A percentile compares a stretch with the other conserved stretches of the same genome.
phyloP scores from a whole-genome alignment of 441 rosid genomes.

The Croton laevigatus region DNA sequence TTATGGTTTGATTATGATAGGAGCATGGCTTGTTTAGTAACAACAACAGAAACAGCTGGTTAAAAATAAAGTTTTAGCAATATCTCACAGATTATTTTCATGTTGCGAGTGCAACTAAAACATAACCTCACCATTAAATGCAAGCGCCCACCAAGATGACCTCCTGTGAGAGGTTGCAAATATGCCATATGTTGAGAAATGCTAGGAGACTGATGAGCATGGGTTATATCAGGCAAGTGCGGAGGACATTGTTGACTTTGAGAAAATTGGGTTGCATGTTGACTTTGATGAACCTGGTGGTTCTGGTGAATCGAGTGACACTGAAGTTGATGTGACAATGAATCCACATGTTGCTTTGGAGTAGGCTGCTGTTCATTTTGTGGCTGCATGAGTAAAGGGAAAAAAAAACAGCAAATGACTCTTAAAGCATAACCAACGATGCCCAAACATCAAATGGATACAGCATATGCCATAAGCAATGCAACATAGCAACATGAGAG shows the following conservation, averaged over 20 bases:
- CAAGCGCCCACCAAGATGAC: slow-evolving; percentile 63
- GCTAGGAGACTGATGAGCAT: slow-evolving; percentile 61
- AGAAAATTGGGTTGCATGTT: slow-evolving; percentile 60
- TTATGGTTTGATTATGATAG: background rate
- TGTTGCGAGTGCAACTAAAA: slow-evolving; percentile 3
- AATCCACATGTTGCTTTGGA: slow-evolving; percentile 66
- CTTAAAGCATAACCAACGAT: slow-evolving; percentile 3
- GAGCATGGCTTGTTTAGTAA: background rate
- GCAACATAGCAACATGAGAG: background rate
- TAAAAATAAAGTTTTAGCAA: background rate
- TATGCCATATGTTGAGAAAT: slow-evolving; percentile 85
- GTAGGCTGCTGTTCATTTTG: slow-evolving; percentile 58
- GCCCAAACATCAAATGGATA: background rate
- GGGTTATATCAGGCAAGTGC: slow-evolving; percentile 58
- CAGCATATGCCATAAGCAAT: background rate
- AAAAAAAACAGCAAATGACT: slow-evolving; percentile 6
- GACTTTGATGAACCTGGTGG: slow-evolving; percentile 65
- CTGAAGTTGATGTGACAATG: slow-evolving; percentile 62
- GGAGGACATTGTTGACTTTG: slow-evolving; percentile 65
- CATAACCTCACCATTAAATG: slow-evolving; percentile 61
- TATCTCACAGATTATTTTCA: background rate
- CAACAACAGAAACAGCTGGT: background rate
- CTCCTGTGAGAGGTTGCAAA: slow-evolving; percentile 69
- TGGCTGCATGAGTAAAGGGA: slow-evolving; percentile 32
- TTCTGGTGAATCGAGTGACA: slow-evolving; percentile 71